Evolutionary conservation across 2,329 filamentous ascomycete species (phyloP).

Genomic region (Xenoacremonium recifei): DNA sequence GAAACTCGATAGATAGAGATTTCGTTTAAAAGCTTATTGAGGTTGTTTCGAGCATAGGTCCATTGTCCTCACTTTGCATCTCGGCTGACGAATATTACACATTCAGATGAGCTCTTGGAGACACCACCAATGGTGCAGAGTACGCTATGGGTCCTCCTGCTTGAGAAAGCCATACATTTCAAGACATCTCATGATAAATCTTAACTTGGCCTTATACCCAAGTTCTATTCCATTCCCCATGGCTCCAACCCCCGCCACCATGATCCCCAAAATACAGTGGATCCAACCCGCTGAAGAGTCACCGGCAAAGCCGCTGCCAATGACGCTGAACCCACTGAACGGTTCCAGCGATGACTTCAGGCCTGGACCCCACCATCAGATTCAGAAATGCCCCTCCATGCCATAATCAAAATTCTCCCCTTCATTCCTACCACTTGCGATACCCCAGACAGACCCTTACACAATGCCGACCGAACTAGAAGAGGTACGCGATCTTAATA

Average conservation of each 20-base stretch:
- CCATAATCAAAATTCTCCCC: conserved; percentile 18
- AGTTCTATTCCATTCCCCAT: background rate
- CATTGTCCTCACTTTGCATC: too few species aligned
- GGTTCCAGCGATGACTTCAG: conserved; percentile 29
- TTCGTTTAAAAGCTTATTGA: too few species aligned
- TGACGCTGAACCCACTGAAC: conserved; percentile 20
- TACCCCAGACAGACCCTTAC: conserved; percentile 17
- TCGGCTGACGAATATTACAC: too few species aligned
- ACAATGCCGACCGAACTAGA: conserved; percentile 74
- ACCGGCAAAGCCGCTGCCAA: conserved; percentile 17
- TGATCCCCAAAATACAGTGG: conserved; percentile 17
- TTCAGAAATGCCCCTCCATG: conserved; percentile 30
- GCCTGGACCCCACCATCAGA: conserved; percentile 22
- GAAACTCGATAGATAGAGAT: too few species aligned
- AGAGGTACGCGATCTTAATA: conserved; percentile 52
- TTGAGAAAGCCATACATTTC: too few species aligned
- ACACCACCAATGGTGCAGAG: too few species aligned
- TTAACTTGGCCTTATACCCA: too few species aligned
- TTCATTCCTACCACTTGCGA: conserved; percentile 11
- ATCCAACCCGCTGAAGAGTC: conserved; percentile 19
- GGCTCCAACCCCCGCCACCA: conserved; percentile 7
- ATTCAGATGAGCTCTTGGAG: too few species aligned
- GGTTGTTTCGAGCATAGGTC: too few species aligned
- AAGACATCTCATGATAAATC: too few species aligned
- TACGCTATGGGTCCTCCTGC: too few species aligned